Conservation (phyloP, 306 rosid genomes). For the Lathyrus tuberosus region DNA sequence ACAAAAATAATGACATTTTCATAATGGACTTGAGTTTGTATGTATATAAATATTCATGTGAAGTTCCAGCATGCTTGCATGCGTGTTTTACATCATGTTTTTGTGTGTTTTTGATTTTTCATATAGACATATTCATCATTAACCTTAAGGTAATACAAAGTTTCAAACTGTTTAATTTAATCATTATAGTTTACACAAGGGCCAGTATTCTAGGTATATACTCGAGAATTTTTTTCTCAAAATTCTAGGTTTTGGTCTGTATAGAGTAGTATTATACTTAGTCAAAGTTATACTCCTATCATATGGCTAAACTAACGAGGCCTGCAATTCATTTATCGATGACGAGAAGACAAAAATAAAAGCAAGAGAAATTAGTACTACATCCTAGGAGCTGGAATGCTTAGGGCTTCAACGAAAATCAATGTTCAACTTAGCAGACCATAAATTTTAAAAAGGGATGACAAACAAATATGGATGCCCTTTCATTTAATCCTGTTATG, state of each 20-base stretch:
- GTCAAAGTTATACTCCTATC: background rate
- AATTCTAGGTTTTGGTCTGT: constrained; percentile 19
- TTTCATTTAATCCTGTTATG: too few species aligned
- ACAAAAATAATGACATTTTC: constrained; percentile 58
- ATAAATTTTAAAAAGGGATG: too few species aligned
- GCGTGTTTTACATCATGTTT: constrained; percentile 76
- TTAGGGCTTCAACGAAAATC: too few species aligned
- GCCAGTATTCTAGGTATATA: constrained; percentile 22
- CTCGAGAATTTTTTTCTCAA: constrained; percentile 3
- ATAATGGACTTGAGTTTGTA: constrained; percentile 43
- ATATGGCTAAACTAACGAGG: too few species aligned
- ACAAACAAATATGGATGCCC: too few species aligned
- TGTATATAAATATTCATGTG: constrained; percentile 39
- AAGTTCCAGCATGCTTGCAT: constrained; percentile 66
- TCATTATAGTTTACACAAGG: constrained; percentile 8
- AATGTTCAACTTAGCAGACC: too few species aligned
- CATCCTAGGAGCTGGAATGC: too few species aligned
- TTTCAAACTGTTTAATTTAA: constrained; percentile 4
- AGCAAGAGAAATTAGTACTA: too few species aligned
- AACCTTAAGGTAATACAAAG: constrained; percentile 28
- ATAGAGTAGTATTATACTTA: background rate
- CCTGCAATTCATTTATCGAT: too few species aligned
- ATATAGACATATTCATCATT: constrained; percentile 23
- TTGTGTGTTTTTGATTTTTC: constrained; percentile 60
- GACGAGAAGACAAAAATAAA: too few species aligned